Evolutionary conservation across 768 basidiomycete genomes (phyloP).

Genomic region (Calocybe indica): DNA sequence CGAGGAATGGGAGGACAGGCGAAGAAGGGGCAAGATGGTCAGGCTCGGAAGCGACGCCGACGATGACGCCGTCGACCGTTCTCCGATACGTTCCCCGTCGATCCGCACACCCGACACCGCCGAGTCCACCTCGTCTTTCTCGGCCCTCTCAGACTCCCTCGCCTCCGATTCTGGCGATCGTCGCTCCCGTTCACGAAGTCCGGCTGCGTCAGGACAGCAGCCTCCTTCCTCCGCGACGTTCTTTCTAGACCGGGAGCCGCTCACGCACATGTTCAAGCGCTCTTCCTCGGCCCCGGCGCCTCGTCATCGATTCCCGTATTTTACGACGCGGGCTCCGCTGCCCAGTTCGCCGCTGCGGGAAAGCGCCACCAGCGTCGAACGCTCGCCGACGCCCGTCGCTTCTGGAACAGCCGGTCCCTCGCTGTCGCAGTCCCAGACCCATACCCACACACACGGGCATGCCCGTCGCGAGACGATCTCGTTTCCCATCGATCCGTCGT

Average conservation of each 20-base stretch:
- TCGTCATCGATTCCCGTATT: conserved; percentile 1
- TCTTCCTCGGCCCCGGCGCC: conserved; percentile 50
- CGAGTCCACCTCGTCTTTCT: neutral
- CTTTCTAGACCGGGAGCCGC: conserved; percentile 19
- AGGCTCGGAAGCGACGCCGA: neutral
- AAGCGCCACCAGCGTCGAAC: neutral
- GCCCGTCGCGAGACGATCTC: neutral
- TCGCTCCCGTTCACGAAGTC: neutral
- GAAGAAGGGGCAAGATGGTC: conserved; percentile 7
- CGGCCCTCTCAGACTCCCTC: neutral
- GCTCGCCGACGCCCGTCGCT: neutral
- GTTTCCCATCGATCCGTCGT: neutral
- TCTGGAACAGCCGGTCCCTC: neutral
- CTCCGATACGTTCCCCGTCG: neutral
- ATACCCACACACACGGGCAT: neutral
- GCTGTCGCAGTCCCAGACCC: neutral
- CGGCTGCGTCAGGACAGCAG: neutral
- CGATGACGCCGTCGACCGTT: neutral
- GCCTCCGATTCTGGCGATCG: neutral
- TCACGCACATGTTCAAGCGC: conserved; percentile 63
- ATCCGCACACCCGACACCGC: neutral
- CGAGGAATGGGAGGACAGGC: conserved; percentile 49
- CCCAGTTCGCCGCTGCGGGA: conserved; percentile 4
- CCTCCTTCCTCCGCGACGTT: neutral
- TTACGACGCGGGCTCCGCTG: conserved; percentile 8